Percentiles rank a stretch among this genome's conserved stretches.
Conservation (phyloP, 441 rosid species). For the Hura crepitans region DNA sequence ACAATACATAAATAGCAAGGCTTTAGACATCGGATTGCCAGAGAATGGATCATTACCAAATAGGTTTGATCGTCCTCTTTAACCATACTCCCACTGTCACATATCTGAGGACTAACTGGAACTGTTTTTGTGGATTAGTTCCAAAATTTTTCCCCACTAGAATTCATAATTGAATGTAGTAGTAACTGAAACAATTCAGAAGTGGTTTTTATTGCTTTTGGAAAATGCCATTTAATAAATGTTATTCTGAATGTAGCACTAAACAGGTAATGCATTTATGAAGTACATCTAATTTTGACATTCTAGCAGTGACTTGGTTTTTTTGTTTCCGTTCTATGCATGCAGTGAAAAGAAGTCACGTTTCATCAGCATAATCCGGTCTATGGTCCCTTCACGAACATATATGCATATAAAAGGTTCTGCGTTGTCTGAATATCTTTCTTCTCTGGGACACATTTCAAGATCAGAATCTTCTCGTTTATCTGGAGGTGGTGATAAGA, state of each 20-base stretch:
- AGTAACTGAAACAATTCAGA: neutral
- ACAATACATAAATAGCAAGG: conserved; percentile 24
- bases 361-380: conserved; percentile 38
- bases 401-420: conserved; percentile 52
- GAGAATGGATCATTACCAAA: conserved; percentile 26
- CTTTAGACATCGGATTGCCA: conserved; percentile 32
- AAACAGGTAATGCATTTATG: neutral
- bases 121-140: conserved; percentile 10
- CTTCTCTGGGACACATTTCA: conserved; percentile 60
- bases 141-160: no score
- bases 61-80: conserved; percentile 35
- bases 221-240: neutral
- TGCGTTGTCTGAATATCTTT: conserved; percentile 65
- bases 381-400: conserved; percentile 56
- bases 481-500: conserved; percentile 33
- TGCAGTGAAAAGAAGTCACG: conserved; percentile 49
- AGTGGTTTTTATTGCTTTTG: neutral
- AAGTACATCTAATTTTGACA: neutral
- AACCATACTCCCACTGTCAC: conserved; percentile 7
- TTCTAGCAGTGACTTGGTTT: neutral
- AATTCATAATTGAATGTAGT: neutral
- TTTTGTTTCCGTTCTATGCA: neutral
- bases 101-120: conserved; percentile 10
- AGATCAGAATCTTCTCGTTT: conserved; percentile 59
- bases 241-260: neutral